A percentile compares a stretch with the other conserved stretches of the same genome.
Conservation (phyloP, 306 rosid genomes). For the Senna tora region DNA sequence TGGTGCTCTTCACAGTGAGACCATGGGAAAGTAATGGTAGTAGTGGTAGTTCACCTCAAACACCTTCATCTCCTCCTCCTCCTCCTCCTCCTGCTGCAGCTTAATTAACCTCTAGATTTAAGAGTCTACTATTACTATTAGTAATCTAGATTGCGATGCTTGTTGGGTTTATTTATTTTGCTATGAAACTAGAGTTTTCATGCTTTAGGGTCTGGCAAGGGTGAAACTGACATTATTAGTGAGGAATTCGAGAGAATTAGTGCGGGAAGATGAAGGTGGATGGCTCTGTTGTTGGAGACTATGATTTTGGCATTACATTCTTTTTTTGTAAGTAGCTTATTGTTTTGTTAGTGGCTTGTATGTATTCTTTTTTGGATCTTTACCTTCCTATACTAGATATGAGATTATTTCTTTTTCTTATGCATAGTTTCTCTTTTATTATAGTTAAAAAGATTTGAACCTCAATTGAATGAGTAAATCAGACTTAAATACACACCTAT, state of each 20-base stretch:
- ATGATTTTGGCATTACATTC: neutral
- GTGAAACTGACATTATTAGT: neutral
- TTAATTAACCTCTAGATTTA: neutral
- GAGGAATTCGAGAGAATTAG: neutral
- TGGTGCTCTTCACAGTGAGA: constrained; percentile 45
- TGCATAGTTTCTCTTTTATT: neutral
- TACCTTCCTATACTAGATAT: neutral
- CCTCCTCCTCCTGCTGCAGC: constrained; percentile 8
- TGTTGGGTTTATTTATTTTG: constrained; percentile 4
- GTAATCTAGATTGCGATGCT: neutral
- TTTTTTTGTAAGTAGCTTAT: neutral
- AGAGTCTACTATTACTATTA: neutral
- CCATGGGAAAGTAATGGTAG: constrained; percentile 7
- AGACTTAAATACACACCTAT: neutral
- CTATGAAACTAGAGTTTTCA: neutral
- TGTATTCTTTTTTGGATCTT: constrained; percentile 11
- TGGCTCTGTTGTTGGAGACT: neutral
- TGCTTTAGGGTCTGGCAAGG: neutral
- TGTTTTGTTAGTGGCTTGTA: neutral
- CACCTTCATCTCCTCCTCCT: constrained; percentile 9
- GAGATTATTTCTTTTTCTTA: neutral
- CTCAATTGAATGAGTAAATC: neutral
- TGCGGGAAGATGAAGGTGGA: neutral
- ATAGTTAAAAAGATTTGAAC: neutral
- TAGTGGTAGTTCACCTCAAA: neutral